These are phyloP conservation scores for Ceratobasidium sp. DNA, from an alignment of 1,284 basidiomycete species.

Conservation along the genomic window DNA sequence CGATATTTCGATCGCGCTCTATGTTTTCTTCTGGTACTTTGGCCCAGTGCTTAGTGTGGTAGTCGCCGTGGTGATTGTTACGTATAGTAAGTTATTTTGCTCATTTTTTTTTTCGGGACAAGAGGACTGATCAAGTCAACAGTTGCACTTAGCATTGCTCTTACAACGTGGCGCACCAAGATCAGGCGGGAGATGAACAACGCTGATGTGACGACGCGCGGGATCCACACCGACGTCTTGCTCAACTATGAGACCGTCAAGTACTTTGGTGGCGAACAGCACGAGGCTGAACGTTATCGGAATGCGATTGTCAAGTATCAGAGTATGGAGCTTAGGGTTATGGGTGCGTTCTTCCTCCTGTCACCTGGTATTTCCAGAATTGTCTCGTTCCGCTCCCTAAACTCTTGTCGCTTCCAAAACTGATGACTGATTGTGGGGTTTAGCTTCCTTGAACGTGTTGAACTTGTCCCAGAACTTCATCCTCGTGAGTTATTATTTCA, in stretches of 20 bases:
- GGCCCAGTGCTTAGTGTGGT: slow-evolving; percentile 72
- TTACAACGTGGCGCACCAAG: slow-evolving; percentile 75
- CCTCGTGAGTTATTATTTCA: slow-evolving; percentile 59
- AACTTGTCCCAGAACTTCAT: slow-evolving; percentile 82
- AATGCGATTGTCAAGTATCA: slow-evolving; percentile 81
- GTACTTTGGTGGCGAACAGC: slow-evolving; percentile 82
- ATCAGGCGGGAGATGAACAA: slow-evolving; percentile 78
- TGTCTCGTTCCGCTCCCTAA: slow-evolving; percentile 10
- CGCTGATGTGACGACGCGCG: slow-evolving; percentile 72
- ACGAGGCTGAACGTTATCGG: slow-evolving; percentile 76
- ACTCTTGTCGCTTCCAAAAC: slow-evolving; percentile 9
- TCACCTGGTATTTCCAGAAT: slow-evolving; percentile 1
- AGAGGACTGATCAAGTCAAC: slow-evolving; percentile 45
- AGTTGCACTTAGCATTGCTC: slow-evolving; percentile 51
- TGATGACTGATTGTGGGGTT: slow-evolving; percentile 30
- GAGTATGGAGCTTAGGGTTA: slow-evolving; percentile 73
- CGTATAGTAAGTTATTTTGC: slow-evolving; percentile 63
- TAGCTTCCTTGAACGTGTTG: slow-evolving; percentile 72
- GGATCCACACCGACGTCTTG: slow-evolving; percentile 79
- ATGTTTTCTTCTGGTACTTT: slow-evolving; percentile 68
- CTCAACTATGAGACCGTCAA: slow-evolving; percentile 86
- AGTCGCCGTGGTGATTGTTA: slow-evolving; percentile 76
- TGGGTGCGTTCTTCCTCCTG: slow-evolving; percentile 55
- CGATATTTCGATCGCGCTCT: slow-evolving; percentile 73
- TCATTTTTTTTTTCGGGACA: too few relatives aligned